A percentile compares a stretch with the other conserved stretches of the same genome.
Conservation (phyloP, 768 basidiomycete species). For the Sutorius australiensis region DNA sequence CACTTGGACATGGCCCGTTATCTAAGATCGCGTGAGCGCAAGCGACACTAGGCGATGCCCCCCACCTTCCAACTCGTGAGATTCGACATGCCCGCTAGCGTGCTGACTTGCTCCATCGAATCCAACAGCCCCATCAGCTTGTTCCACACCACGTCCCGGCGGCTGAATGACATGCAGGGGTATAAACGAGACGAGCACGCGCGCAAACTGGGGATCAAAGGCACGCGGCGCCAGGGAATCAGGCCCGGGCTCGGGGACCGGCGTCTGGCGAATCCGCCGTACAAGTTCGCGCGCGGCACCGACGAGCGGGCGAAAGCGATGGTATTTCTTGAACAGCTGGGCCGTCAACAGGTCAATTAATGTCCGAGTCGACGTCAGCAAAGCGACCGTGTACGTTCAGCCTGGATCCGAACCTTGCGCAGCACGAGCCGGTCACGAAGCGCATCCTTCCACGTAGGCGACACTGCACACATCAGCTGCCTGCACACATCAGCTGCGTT, state of each 20-base stretch:
- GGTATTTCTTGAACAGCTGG: constrained; percentile 26
- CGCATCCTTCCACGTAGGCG: constrained; percentile 47
- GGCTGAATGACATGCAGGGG: constrained; percentile 61
- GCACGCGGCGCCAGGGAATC: constrained; percentile 49
- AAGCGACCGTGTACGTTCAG: neutral
- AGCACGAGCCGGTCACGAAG: constrained; percentile 51
- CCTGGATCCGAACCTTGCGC: constrained; percentile 46
- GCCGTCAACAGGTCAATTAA: constrained; percentile 25
- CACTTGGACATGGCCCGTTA: constrained; percentile 47
- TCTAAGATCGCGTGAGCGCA: constrained; percentile 27
- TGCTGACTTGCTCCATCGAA: constrained; percentile 51
- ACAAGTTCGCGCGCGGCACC: constrained; percentile 16
- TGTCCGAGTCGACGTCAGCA: constrained; percentile 18
- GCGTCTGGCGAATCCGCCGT: constrained; percentile 19
- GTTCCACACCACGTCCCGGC: constrained; percentile 50
- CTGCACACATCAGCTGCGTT: constrained; percentile 30
- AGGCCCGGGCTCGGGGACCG: constrained; percentile 35
- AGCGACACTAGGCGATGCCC: neutral
- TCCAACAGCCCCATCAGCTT: constrained; percentile 47
- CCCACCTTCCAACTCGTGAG: constrained; percentile 64
- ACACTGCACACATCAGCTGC: constrained; percentile 34
- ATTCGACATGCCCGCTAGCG: constrained; percentile 41
- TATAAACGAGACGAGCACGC: constrained; percentile 62
- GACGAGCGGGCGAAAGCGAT: constrained; percentile 17
- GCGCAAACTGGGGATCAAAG: constrained; percentile 65